These are phyloP conservation scores for Lachancea fermentati DNA, from an alignment of 805 yeast species.

Conservation along the genomic window DNA sequence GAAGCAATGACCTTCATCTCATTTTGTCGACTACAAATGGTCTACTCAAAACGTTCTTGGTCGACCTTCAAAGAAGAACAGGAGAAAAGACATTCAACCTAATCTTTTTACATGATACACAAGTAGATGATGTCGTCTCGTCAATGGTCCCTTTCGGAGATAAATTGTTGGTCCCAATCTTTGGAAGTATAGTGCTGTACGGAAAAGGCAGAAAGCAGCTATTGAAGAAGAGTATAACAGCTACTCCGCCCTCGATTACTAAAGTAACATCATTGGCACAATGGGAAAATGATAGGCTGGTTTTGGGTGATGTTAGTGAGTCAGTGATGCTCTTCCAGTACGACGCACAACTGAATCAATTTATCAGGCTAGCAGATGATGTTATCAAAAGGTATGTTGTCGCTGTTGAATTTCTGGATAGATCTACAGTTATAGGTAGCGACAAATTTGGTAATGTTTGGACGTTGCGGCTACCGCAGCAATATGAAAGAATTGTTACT, in stretches of 20 bases:
- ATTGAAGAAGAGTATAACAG: conserved; percentile 53
- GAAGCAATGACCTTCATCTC: conserved; percentile 31
- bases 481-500: conserved; percentile 43
- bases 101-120: conserved; percentile 54
- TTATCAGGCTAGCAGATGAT: conserved; percentile 69
- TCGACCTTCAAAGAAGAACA: conserved; percentile 27
- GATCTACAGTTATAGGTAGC: conserved; percentile 72
- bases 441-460: conserved; percentile 83
- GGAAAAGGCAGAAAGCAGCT: conserved; percentile 78
- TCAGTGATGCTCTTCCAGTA: conserved; percentile 56
- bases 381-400: conserved; percentile 61
- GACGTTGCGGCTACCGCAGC: conserved; percentile 55
- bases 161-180: conserved; percentile 53
- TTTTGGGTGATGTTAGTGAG: conserved; percentile 65
- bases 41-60: conserved; percentile 16
- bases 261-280: conserved; percentile 47
- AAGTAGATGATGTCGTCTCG: conserved; percentile 41
- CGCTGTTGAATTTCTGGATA: conserved; percentile 54
- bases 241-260: conserved; percentile 38
- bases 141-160: conserved; percentile 54
- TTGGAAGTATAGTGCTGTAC: conserved; percentile 49
- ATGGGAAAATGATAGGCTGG: conserved; percentile 52
- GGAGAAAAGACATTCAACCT: conserved; percentile 29
- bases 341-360: conserved; percentile 42
- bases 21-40: conserved; percentile 39